Base-by-base conservation (phyloP, 2,329 filamentous ascomycete species). In the Beauveria pseudobassiana region DNA sequence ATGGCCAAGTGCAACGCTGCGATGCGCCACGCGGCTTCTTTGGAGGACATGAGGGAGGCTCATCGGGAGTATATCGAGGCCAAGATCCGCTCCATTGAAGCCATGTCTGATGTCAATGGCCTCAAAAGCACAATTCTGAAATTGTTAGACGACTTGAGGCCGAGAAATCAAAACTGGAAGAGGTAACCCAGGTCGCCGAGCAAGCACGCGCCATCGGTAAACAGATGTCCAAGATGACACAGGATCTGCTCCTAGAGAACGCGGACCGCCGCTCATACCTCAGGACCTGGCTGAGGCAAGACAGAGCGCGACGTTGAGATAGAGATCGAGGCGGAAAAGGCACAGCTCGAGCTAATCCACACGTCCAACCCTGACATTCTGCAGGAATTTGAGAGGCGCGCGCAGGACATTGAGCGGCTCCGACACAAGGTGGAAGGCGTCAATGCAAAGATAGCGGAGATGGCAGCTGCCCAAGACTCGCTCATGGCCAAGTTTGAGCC, bases 401-500 rank as follows among this genome's bases (percentile, higher is more conserved):
- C 86, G 24, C 78, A 78, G 57, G 82, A 89, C 63, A 96, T 99
- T 60, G 80, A 86, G 52, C 82, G 79, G 61, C 75, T 90, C n/a
- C 80, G 80, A 63, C 75, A 75, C 18, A 76, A 79, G 67, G 87
- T 87, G 70, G 79, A 82, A 8, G 76, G 79, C 3, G 78, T 83
- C 48, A 79, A 82, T 34, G 72, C 71, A 5, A 80, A 82, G 59
- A 77, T 95, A 10, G 80, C 80, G 2, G 75, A 79, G 3, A 74
- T 88, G 18, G 78, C 79, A 18, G 70, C 72, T 14, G 79, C 83
- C 52, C 93, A 96, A 64, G 74, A 77, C 0, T 80, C 85, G 43
- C 76, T 96, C 61, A 87, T 88, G 67, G 78, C 78, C 18, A 79
- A 83, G 65, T 99, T 92, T 90, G 95, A 98, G 74, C 92, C 92